Evolutionary conservation across 805 yeast species (phyloP).

Genomic region (Candida hungchunana): DNA sequence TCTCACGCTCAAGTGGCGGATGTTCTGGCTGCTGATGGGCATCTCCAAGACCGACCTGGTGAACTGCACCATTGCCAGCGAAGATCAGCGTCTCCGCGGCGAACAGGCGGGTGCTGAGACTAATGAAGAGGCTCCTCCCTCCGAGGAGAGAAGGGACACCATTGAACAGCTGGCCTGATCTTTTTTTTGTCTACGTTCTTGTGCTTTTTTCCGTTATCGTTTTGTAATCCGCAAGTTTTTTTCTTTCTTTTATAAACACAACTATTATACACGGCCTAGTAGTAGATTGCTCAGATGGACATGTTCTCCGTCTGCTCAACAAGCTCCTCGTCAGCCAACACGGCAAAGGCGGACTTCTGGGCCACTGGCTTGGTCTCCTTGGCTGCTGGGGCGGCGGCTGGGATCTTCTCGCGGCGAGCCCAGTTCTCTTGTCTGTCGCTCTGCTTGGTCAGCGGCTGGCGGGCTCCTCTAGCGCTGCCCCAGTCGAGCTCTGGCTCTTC

Average conservation of each 20-base stretch:
- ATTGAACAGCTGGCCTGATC: constrained; percentile 15
- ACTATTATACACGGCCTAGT: not conserved
- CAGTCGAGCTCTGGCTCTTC: constrained; percentile 42
- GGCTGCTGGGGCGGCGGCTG: constrained; percentile 13
- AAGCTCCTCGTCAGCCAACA: constrained; percentile 40
- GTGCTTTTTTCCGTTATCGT: not conserved
- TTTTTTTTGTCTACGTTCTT: not conserved
- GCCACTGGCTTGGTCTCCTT: constrained; percentile 27
- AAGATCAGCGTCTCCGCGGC: constrained; percentile 11
- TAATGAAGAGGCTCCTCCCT: not conserved
- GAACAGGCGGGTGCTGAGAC: not conserved
- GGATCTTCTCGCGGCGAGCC: constrained; percentile 26
- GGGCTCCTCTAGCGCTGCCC: constrained; percentile 36
- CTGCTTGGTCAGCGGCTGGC: constrained; percentile 1
- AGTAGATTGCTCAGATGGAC: constrained; percentile 24
- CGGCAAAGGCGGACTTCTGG: constrained; percentile 45
- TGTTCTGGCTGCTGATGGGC: constrained; percentile 58
- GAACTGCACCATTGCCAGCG: constrained; percentile 43
- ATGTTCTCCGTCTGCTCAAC: constrained; percentile 38
- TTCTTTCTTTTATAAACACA: not conserved
- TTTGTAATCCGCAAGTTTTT: not conserved
- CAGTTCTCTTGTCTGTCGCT: constrained; percentile 1
- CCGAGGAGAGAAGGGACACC: constrained; percentile 8
- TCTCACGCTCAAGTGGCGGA: constrained; percentile 27
- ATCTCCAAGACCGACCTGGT: constrained; percentile 43